Base-by-base conservation (phyloP, 352 stramenopile species). In the Phytophthora capsici region DNA sequence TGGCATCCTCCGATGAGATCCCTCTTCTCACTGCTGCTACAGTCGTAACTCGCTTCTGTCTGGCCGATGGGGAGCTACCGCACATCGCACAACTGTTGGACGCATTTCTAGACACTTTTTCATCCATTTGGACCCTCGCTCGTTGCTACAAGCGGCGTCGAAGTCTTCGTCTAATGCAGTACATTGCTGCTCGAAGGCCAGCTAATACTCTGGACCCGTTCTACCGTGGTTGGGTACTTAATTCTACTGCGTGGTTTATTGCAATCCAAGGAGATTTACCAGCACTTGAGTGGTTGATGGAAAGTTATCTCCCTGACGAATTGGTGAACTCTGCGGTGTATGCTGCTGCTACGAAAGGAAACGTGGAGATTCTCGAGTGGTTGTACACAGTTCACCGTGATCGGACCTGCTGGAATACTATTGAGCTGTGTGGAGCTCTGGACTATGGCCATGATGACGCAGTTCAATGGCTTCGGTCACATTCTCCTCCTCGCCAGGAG, bases 401-500 rank as follows among this genome's bases (percentile, higher is more conserved):
- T 1, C 17, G 38, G 9, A 43, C 50, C 6, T 61, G 61, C 50
- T 77, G 64, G 69, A 69, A 63, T 34, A 38, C 59, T n/a, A 54
- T 73, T 8, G 64, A 72, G 32, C 62, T 77, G 58, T 70, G 66
- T 43, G 59, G 53, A 34, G 66, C 60, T 12, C 28, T 73, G 34
- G 59, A 77, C 14, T 84, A 87, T 36, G 65, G 73, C 13, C 80
- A 84, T n/a, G 44, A 82, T 10, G 30, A 67, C 1, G 57, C 67
- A 1, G 47, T 90, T 4, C 23, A 83, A 38, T 91, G 77, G 75
- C 75, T 90, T 4, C 66, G 75, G 20, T 40, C 49, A 19, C 53
- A 84, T 67, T 48, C 36, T 7, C 49, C 51, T 47, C 64, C 58
- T 64, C 51, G 57, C 13, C 30, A 38, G 9, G 58, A 73, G 38